Conservation (phyloP, 192 early-diverging fungal species). For the Glomus cerebriforme region DNA sequence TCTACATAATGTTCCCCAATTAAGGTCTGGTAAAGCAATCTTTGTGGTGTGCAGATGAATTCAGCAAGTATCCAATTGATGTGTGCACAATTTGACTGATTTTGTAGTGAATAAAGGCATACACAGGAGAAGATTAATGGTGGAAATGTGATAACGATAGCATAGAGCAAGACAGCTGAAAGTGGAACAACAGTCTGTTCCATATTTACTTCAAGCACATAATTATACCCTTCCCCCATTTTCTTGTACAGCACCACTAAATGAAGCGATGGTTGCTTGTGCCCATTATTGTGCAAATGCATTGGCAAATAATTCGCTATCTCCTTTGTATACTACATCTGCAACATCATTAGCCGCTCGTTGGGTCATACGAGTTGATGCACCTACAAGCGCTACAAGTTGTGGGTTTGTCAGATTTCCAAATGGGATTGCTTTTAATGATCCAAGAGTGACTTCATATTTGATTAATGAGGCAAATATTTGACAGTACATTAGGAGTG, state of each 20-base stretch:
- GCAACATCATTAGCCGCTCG: not conserved
- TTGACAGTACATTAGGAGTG: not conserved
- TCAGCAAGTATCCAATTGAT: slow-evolving; percentile 4
- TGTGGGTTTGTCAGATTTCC: not conserved
- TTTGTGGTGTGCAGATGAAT: slow-evolving; percentile 6
- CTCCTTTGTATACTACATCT: not conserved
- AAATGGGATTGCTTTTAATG: not conserved
- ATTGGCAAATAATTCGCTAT: not conserved
- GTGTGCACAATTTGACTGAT: not conserved
- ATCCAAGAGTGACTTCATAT: not conserved
- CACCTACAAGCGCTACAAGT: not conserved
- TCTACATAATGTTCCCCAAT: not conserved
- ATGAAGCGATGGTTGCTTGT: not conserved
- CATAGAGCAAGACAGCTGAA: not conserved
- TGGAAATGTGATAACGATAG: not conserved
- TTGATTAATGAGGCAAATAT: not conserved
- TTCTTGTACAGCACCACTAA: not conserved
- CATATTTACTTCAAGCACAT: not conserved
- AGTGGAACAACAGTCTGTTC: not conserved
- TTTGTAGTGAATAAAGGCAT: not conserved
- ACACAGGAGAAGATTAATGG: not conserved
- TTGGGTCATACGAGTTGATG: not conserved
- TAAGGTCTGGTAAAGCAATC: not conserved
- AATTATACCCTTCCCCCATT: not conserved
- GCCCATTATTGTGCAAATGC: slow-evolving; percentile 4